Base-by-base conservation (phyloP, 2,329 filamentous ascomycete species). In the Xylaria hypoxylon region DNA sequence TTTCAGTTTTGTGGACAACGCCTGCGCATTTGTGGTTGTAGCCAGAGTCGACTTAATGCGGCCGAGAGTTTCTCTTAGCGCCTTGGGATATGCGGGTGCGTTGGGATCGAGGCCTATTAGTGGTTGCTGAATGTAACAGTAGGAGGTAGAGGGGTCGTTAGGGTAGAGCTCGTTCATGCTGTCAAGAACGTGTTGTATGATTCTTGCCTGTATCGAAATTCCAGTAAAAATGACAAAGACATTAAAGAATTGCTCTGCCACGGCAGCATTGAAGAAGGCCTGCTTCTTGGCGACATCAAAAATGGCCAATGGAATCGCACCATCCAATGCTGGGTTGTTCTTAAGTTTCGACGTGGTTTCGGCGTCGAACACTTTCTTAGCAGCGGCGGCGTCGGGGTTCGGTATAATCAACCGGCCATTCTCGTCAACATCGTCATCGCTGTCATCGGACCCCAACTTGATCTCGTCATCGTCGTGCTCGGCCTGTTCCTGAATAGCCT, bases 221-320 rank as follows among this genome's bases (percentile, higher is more conserved):
- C 87, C 81, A 22, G 84, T 82, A 78, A 97, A 97, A 5, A 84
- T 82, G 2, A 88, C 83, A 70, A 97, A 91, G 80, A 96, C 86
- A 74, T 91, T 83, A 79, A 96, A 98, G 80, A 97, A 97, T 24
- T 86, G 81, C 73, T 91, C 89, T 2, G 89, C 93, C 6, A 93
- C 84, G 0, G 83, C 81, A 1, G 89, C 80, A 66, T 86, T 87
- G 77, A 90, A 89, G 70, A 92, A 89, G 59, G 91, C 87, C 73
- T 97, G 90, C 77, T 91, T 93, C 81, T 89, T 89, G 5, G 94
- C 90, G 24, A 93, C 89, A 74, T 97, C 93, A 75, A 97, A 97
- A 53, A 99, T 92, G 44, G 95, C 94, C 62, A 94, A 87, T 1
- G 96, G 94, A 71, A 99, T 97, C 17, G 93, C 96, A n/a, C 96